Evolutionary conservation across 495 filamentous ascomycete species (phyloP).

Genomic region (Penicillium cosmopolitanum): DNA sequence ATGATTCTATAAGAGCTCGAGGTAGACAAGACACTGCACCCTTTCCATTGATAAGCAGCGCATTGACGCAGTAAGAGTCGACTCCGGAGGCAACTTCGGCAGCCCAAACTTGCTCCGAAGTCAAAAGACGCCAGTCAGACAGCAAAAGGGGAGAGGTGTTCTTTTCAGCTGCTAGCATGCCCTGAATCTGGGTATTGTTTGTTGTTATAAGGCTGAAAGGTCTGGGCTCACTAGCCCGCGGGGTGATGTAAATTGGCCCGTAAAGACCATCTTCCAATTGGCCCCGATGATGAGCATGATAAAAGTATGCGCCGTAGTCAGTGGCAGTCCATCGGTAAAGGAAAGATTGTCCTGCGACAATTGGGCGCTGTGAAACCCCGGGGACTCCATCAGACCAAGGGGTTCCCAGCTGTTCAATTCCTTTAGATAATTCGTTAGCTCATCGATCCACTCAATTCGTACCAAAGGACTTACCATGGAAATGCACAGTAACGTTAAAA

Average conservation of each 20-base stretch:
- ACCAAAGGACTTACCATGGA: slow-evolving; percentile 43
- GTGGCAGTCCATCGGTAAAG: slow-evolving; percentile 49
- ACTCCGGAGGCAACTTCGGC: slow-evolving; percentile 42
- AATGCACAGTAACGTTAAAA: slow-evolving; percentile 56
- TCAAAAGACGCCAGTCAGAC: slow-evolving; percentile 58
- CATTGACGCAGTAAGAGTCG: slow-evolving; percentile 50
- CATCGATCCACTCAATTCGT: no score
- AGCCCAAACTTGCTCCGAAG: slow-evolving; percentile 48
- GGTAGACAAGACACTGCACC: slow-evolving; percentile 51
- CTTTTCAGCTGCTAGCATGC: slow-evolving; percentile 49
- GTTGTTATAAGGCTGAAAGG: slow-evolving; percentile 53
- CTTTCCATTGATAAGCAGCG: slow-evolving; percentile 60
- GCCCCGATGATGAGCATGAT: slow-evolving; percentile 56
- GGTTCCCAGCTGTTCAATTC: slow-evolving; percentile 43
- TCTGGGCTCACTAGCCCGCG: slow-evolving; percentile 29
- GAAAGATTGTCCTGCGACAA: slow-evolving; percentile 48
- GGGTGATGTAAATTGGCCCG: slow-evolving; percentile 54
- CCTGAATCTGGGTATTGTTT: slow-evolving; percentile 38
- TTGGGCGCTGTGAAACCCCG: slow-evolving; percentile 49
- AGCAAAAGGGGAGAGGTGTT: slow-evolving; percentile 51
- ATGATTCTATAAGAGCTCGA: slow-evolving; percentile 37
- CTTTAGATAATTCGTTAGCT: slow-evolving; percentile 16
- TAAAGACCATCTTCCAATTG: slow-evolving; percentile 60
- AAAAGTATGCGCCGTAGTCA: slow-evolving; percentile 41
- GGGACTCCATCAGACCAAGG: slow-evolving; percentile 61